Conservation (phyloP, 2,329 filamentous ascomycete species). For the Penicillium rolfsii region DNA sequence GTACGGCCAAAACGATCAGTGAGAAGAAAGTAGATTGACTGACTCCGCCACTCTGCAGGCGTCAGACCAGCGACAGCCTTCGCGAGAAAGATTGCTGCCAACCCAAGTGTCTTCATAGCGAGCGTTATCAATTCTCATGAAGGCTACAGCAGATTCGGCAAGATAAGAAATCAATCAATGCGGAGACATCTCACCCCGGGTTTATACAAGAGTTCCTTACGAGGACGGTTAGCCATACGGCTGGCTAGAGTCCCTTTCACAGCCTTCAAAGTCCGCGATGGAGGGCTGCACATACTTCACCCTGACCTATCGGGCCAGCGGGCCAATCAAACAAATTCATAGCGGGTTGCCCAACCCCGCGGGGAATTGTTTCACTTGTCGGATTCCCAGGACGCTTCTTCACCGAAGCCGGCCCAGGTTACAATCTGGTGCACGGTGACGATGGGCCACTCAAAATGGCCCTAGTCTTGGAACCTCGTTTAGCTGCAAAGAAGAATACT, state of each 20-base stretch:
- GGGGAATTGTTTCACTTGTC: constrained; percentile 5
- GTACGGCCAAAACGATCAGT: constrained; percentile 50
- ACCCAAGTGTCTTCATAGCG: constrained; percentile 1
- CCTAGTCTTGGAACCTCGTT: neutral
- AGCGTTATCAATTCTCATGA: neutral
- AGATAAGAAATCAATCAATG: neutral
- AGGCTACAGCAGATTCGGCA: neutral
- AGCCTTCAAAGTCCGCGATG: neutral
- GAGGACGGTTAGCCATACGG: neutral
- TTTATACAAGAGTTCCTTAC: constrained; percentile 10
- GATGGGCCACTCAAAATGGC: neutral
- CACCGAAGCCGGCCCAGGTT: neutral
- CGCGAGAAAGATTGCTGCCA: constrained; percentile 13
- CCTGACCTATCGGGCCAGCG: neutral
- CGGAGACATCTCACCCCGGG: neutral
- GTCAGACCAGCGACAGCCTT: constrained; percentile 31
- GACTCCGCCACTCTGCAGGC: constrained; percentile 44
- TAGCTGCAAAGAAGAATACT: neutral
- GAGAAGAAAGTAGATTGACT: constrained; percentile 52
- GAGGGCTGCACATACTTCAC: neutral
- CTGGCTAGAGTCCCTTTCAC: neutral
- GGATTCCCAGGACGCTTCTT: neutral
- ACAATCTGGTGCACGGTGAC: neutral
- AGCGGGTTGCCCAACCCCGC: neutral
- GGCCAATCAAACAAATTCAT: constrained; percentile 1